Percentiles rank a stretch among this genome's conserved stretches.
These are phyloP conservation scores for Schizochytrium sp. DNA, from an alignment of 108 stramenopile genomes.

Conservation along the genomic window DNA sequence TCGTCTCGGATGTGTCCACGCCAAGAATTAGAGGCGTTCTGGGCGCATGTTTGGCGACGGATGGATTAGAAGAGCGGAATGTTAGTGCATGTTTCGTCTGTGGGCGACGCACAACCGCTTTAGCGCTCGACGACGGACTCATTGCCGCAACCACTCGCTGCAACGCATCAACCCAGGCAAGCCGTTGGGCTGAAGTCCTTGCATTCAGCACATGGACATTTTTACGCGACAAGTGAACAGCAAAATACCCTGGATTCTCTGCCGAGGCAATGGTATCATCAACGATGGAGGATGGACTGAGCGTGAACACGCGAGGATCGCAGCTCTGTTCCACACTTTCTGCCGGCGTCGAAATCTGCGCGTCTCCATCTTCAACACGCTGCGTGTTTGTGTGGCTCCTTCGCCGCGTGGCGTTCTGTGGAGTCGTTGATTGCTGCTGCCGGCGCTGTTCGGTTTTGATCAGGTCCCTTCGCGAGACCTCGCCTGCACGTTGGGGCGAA, in stretches of 20 bases:
- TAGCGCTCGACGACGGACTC: not conserved
- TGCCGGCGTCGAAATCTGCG: too few relatives aligned
- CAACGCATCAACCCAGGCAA: not conserved
- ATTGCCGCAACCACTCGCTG: not conserved
- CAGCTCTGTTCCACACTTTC: too few relatives aligned
- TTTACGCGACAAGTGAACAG: not conserved
- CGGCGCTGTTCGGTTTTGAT: too few relatives aligned
- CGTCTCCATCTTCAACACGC: too few relatives aligned
- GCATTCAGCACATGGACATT: not conserved
- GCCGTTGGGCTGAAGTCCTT: not conserved
- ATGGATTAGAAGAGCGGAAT: not conserved
- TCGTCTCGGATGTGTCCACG: not conserved
- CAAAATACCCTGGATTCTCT: not conserved
- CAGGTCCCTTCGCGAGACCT: not conserved
- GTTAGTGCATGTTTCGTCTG: not conserved
- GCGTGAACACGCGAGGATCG: not conserved
- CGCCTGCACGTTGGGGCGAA: not conserved
- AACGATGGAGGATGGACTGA: not conserved
- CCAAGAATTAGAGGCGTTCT: not conserved
- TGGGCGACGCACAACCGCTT: not conserved
- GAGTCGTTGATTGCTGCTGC: too few relatives aligned
- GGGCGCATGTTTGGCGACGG: not conserved
- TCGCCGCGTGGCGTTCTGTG: too few relatives aligned
- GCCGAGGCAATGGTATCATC: slow-evolving; percentile 14
- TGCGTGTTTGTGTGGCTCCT: too few relatives aligned